phyloP scores from a whole-genome alignment of 1,139 yeast species.

The Debaryomycetaceae sp. region DNA sequence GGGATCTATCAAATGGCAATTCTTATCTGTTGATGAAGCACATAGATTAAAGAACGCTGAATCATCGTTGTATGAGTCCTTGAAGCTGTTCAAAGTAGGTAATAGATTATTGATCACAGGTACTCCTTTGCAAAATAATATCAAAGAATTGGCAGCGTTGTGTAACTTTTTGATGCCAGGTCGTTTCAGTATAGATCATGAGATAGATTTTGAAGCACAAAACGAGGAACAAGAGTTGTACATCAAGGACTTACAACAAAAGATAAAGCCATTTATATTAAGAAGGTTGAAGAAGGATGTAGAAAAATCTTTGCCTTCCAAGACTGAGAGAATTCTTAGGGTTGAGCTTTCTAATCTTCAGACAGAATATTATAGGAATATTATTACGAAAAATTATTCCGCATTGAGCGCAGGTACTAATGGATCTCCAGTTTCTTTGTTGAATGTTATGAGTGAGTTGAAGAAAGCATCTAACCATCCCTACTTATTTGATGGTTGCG shows the following conservation, averaged over 20 bases:
- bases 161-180: conserved; percentile 98
- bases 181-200: conserved; percentile 81
- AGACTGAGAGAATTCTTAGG: conserved; percentile 89
- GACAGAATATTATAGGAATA: conserved; percentile 91
- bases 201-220: conserved; percentile 89
- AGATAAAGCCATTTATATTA: conserved; percentile 86
- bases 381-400: conserved; percentile 83
- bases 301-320: conserved; percentile 91
- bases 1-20: conserved; percentile 90
- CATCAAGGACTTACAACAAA: conserved; percentile 77
- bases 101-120: conserved; percentile 93
- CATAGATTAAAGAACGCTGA: conserved; percentile 95
- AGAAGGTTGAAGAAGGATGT: conserved; percentile 96
- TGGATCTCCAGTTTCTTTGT: conserved; percentile 74
- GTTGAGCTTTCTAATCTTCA: conserved; percentile 95
- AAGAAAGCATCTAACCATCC: conserved; percentile 98
- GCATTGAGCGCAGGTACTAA: conserved; percentile 88
- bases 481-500: conserved; percentile 90
- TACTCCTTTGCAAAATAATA: conserved; percentile 94
- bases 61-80: conserved; percentile 85
- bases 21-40: conserved; percentile 97
- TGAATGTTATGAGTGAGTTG: conserved; percentile 91
- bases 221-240: conserved; percentile 83
- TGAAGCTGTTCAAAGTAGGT: conserved; percentile 75
- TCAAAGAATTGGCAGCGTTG: conserved; percentile 91